Evolutionary conservation across 202 grass and related monocot genomes (phyloP), one percentile per base, ranked within the genome.

Genomic region (Carex arenaria): DNA sequence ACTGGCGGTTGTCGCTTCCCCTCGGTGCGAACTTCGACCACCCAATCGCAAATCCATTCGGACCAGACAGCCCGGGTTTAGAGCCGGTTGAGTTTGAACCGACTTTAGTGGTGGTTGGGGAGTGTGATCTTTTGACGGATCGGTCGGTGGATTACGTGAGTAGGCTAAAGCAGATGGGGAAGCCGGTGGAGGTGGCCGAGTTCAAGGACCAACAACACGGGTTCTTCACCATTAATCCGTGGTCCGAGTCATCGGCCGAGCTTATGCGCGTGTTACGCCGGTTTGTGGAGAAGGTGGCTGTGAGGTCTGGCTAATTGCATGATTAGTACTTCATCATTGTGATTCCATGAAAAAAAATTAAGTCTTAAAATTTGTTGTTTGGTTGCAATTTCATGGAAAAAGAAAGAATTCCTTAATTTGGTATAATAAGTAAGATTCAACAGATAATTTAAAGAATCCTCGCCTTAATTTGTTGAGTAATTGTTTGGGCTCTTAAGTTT

Each of bases 151-250:
- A 94, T 32, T 94, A 98, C 79, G 92, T 84, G 36, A 55, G 12
- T 9, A 65, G 89, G 85, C 78, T 94, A 10, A 90, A 20, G 65
- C 72, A 83, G 3, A 82, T 81, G 64, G 89, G 92, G 84, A 98
- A 94, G 86, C 84, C 89, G 1, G 90, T 98, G 53, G 92, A 90
- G 53, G 72, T 87, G n/a, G 62, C 43, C 10, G 87, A 93, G 73
- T 94, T 94, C 87, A 73, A 85, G 3, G 90, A 89, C 8, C 89
- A 97, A 89, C 92, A 98, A 67, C 95, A 98, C 31, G 92, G 89
- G 0, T 98, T 98, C 89, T 98, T 93, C 87, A 94, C 92, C 72
- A 84, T 97, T 61, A 84, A 90, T 9, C 89, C 92, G 0, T 93
- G 92, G 89, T 93, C 89, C 36, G 89, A 86, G 62, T 71, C 89